Evolutionary conservation across 2,329 filamentous ascomycete species (phyloP), one percentile per base, ranked within the genome.

Genomic region (Hymenoscyphus albidus): DNA sequence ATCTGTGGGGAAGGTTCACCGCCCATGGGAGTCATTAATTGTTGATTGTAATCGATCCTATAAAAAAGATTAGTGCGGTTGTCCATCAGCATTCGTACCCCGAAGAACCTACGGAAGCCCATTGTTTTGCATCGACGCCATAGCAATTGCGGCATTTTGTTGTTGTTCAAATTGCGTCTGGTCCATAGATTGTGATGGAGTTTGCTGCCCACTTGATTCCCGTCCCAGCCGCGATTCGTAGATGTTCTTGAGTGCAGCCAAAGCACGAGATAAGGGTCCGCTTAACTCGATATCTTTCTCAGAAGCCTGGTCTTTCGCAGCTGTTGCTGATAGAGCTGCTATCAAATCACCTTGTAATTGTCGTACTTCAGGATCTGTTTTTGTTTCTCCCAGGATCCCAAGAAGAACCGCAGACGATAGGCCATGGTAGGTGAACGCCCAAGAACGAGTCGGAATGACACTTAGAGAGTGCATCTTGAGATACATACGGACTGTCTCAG

Each of bases 341-440:
- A 89, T 89, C 35, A 89, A 75, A 68, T 88, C 85, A 1, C 86
- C 86, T 67, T 88, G 86, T 2, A 89, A 77, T 64, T 87, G 83
- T 22, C 85, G 82, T 1, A 88, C 83, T 70, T 88, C 86, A 0
- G 83, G 83, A 65, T 88, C 85, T 2, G 82, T 78, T 73, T 88
- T 87, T 1, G 85, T 87, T 69, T 88, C 85, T 59, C 83, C 84
- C 1, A 88, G 73, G 60, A 89, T 87, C 16, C 86, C 86, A 9
- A 89, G 81, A 3, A 89, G 78, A 3, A 89, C 80, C 0, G 86
- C 86, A 0, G 86, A 89, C 9, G 86, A 88, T 7, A 89, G 80
- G 1, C 86, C 85, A 70, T 89, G 85, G 64, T 88, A 88, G 0
- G 86, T 89, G 66, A 88, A 88, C 0, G 86, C 86, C 86, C 86